These are phyloP conservation scores for Bretziella fagacearum DNA, from an alignment of 2,329 filamentous ascomycete species.

Conservation along the genomic window DNA sequence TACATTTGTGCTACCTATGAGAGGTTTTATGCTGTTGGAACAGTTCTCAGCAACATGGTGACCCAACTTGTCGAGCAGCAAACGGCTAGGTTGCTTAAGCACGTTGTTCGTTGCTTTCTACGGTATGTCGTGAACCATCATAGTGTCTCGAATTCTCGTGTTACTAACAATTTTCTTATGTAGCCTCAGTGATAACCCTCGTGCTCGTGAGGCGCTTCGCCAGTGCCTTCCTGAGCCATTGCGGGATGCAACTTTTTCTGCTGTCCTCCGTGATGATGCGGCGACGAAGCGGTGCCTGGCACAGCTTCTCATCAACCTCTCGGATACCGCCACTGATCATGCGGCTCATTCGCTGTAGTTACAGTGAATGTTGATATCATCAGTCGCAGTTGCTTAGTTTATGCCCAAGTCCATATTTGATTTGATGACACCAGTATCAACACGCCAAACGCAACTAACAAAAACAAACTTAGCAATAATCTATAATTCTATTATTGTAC, in stretches of 20 bases:
- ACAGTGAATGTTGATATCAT: not conserved
- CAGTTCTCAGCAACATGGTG: conserved; percentile 97
- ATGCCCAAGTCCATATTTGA: not conserved
- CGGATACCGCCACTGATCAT: conserved; percentile 57
- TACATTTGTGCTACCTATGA: conserved; percentile 99
- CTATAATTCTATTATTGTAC: not conserved
- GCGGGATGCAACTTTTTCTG: conserved; percentile 93
- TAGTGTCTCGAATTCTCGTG: conserved; percentile 12
- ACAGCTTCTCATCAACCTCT: conserved; percentile 92
- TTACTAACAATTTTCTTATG: conserved; percentile 9
- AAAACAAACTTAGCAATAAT: not conserved
- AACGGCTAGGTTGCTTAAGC: conserved; percentile 87
- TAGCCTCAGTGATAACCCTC: conserved; percentile 91
- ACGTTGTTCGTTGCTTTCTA: conserved; percentile 92
- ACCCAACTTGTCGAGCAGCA: conserved; percentile 94
- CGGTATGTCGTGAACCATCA: conserved; percentile 40
- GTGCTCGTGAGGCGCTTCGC: conserved; percentile 81
- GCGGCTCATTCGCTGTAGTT: conserved; percentile 18
- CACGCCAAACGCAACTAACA: no score
- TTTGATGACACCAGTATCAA: no score
- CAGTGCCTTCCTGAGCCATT: conserved; percentile 97
- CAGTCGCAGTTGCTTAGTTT: not conserved
- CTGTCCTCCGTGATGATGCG: conserved; percentile 87
- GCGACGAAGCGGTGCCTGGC: conserved; percentile 94
- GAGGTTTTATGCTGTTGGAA: conserved; percentile 93